Percentiles rank a stretch among this genome's conserved stretches.
These are phyloP conservation scores for Suhomyces faveliae DNA, from an alignment of 805 yeast genomes.

Conservation along the genomic window DNA sequence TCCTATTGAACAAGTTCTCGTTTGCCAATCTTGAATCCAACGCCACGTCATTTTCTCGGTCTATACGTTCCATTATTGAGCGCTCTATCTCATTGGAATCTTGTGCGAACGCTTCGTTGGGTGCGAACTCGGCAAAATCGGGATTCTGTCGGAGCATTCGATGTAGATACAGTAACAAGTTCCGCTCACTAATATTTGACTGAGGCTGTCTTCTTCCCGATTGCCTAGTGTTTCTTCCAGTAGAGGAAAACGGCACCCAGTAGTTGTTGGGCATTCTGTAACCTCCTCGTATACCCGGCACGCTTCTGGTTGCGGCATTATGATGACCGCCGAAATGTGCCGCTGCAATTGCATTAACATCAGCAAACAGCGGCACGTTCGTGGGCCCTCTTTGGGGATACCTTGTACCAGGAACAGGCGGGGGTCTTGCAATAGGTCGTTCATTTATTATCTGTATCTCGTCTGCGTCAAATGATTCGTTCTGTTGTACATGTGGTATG, in stretches of 20 bases:
- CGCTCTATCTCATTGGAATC: constrained; percentile 18
- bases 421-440: constrained; percentile 15
- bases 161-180: background rate
- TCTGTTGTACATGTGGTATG: background rate
- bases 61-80: constrained; percentile 40
- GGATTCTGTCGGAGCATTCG: background rate
- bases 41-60: constrained; percentile 38
- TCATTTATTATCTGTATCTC: constrained; percentile 25
- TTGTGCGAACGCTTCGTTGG: background rate
- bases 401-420: background rate
- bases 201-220: background rate
- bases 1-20: constrained; percentile 32
- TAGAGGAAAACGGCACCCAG: constrained; percentile 2
- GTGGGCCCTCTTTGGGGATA: background rate
- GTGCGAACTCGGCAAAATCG: background rate
- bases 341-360: background rate
- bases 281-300: background rate
- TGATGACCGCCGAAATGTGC: background rate
- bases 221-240: constrained; percentile 1
- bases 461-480: constrained; percentile 9
- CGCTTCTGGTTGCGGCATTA: background rate
- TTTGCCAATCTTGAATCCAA: constrained; percentile 31
- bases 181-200: background rate
- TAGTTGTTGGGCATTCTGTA: background rate
- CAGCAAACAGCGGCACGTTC: background rate